Base-by-base conservation (phyloP, 2,329 filamentous ascomycete species). In the Didymella pomorum region DNA sequence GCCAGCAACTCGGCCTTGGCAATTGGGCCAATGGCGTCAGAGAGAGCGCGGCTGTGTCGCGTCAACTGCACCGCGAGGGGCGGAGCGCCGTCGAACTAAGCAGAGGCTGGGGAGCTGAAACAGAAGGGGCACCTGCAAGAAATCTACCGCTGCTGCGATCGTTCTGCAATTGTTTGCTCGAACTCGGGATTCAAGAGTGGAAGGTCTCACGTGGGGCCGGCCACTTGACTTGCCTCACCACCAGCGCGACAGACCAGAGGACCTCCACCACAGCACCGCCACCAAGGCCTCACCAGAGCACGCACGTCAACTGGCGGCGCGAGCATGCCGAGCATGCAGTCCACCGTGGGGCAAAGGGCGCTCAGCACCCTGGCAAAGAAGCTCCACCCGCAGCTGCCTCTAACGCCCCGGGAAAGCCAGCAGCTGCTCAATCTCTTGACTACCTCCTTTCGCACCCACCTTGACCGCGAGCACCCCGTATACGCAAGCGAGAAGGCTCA, bases 341-440 rank as follows among this genome's bases (percentile, higher is more conserved):
- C 37, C 2, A 14, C 83, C 2, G 74, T 80, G 2, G 75, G 79
- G 35, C 71, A 70, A 42, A 68, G 74, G 8, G 65, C 71, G 37
- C 63, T 77, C 59, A 68, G 66, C 56, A 60, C 81, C 21, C 79
- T 86, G 71, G 76, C 80, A 11, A 79, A 81, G 25, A 86, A 83
- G 70, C 80, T 89, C 39, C 81, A 83, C 61, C 79, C 79, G 0
- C 80, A 79, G 61, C 67, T 83, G 4, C 82, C 86, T 23, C 78
- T 87, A 16, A 85, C 81, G 25, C 79, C 81, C 4, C 81, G 81
- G 56, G 85, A 89, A 67, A 86, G 84, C 16, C 79, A 85, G 61
- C 82, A 86, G 65, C 79, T 90, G 8, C 81, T 89, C 39, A 81
- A 79, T 52, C 79, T 86, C 20, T 81, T 90, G 62, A 88, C 86